Base-by-base conservation (phyloP, 805 yeast genomes). In the Saccharomyces kudriavzevii region DNA sequence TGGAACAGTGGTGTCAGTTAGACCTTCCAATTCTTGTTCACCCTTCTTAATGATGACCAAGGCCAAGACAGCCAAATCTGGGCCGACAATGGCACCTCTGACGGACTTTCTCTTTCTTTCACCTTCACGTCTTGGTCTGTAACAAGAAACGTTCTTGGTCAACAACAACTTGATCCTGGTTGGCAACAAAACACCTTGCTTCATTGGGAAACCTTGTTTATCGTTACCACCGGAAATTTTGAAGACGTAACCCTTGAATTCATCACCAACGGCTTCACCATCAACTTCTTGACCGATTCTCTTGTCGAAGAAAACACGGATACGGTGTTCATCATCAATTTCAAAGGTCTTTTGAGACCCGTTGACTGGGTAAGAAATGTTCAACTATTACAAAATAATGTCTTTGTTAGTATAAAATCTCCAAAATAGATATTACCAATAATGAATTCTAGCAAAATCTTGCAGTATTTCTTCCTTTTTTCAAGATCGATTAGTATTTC, bases 141-240 rank as follows among this genome's bases (percentile, higher is more conserved):
- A 94, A 84, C 98, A 92, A 70, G 97, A 89, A 82, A 81, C 86
- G 73, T 92, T 96, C 80, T 89, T 85, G 69, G 96, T 77, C 75
- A 94, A 83, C 75, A 94, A 84, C 72, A 94, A 85, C 77, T 88
- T 90, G 71, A 94, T 98, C 86, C 99, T 95, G 85, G 95, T 90
- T 80, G 99, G 98, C 83, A 89, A 94, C 85, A 94, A 82, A 66
- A 94, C 99, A 87, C 99, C 99, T 82, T 95, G 99, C 81, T 91
- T 94, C 99, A 95, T 94, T 81, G 99, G 98, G 97, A 94, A 94
- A 83, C 99, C 99, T 84, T 94, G 99, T 83, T 94, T 94, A 83
- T 94, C 99, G 87, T 94, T 94, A 86, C 99, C 99, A 76, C 99
- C 99, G 71, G 97, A 80, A 78, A 94, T 91, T 84, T 87, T 95